phyloP scores from a whole-genome alignment of 345 rosid species.

The Euclidium syriacum region DNA sequence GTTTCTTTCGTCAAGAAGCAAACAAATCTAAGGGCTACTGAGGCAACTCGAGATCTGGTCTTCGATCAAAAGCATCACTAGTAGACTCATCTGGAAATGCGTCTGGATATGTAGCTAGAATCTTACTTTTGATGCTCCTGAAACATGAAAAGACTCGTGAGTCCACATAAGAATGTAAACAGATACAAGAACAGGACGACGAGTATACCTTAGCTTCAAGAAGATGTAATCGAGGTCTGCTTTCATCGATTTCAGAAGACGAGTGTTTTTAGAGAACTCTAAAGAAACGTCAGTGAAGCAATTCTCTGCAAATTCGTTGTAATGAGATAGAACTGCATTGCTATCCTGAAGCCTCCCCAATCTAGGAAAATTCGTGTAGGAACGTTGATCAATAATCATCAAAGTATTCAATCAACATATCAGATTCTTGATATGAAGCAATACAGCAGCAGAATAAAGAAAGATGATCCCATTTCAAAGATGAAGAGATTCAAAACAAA shows the following conservation, averaged over 20 bases:
- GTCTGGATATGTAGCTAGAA: slow-evolving; percentile 76
- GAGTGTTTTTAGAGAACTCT: slow-evolving; percentile 66
- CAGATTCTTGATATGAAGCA: background rate
- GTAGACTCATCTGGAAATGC: slow-evolving; percentile 76
- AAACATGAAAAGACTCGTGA: background rate
- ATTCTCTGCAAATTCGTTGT: slow-evolving; percentile 79
- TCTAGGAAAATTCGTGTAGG: slow-evolving; percentile 36
- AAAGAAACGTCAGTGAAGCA: slow-evolving; percentile 68
- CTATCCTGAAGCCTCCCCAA: slow-evolving; percentile 96
- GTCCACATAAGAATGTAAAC: background rate
- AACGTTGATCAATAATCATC: background rate
- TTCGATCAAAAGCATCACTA: slow-evolving; percentile 56
- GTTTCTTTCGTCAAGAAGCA: background rate
- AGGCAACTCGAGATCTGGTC: slow-evolving; percentile 78
- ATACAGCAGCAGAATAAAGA: background rate
- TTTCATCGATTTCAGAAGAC: slow-evolving; percentile 69
- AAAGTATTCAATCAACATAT: background rate
- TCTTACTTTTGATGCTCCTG: slow-evolving; percentile 72
- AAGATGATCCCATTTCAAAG: background rate
- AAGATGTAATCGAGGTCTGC: slow-evolving; percentile 87
- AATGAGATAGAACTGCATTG: slow-evolving; percentile 84
- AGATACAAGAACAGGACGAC: background rate
- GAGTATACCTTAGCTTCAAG: slow-evolving; percentile 68
- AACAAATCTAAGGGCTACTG: slow-evolving; percentile 20
- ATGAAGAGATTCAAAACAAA: background rate